A percentile compares a stretch with the other conserved stretches of the same genome.
These are phyloP conservation scores for Rubia yunnanensis DNA, from an alignment of 257 asterid genomes.

Conservation along the genomic window DNA sequence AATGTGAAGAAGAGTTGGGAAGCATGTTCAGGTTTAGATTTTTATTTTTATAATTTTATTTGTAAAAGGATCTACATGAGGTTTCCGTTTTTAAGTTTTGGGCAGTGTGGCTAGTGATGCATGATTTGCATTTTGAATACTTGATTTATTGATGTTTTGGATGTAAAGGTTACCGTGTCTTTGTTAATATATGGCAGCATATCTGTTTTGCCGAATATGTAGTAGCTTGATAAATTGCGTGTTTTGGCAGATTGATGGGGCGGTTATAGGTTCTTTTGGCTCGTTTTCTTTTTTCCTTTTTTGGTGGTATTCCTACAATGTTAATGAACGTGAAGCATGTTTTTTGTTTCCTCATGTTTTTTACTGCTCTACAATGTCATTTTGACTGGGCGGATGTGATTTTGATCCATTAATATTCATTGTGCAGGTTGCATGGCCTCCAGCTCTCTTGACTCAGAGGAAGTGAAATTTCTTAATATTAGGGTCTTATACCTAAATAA, in stretches of 20 bases:
- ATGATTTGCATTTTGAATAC: neutral
- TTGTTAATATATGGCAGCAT: neutral
- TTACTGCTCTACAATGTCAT: neutral
- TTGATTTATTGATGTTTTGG: neutral
- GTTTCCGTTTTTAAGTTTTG: neutral
- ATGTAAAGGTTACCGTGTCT: neutral
- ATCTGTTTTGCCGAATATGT: neutral
- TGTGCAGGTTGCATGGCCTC: conserved; percentile 46
- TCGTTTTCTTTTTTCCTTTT: neutral
- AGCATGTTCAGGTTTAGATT: neutral
- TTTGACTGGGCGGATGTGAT: neutral
- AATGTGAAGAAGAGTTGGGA: neutral
- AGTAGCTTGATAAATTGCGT: neutral
- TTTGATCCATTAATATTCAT: neutral
- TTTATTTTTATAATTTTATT: too few relatives aligned
- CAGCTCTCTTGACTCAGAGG: conserved; percentile 18
- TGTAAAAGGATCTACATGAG: neutral
- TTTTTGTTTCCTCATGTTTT: neutral
- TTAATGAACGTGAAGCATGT: neutral
- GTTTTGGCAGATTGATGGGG: neutral
- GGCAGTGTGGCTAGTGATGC: neutral
- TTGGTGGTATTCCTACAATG: neutral
- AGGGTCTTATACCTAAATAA: conserved; percentile 20
- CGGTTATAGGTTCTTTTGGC: neutral
- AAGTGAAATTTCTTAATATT: conserved; percentile 12